These are phyloP conservation scores for Diaporthe velutina DNA, from an alignment of 2,329 filamentous ascomycete species.

Conservation along the genomic window DNA sequence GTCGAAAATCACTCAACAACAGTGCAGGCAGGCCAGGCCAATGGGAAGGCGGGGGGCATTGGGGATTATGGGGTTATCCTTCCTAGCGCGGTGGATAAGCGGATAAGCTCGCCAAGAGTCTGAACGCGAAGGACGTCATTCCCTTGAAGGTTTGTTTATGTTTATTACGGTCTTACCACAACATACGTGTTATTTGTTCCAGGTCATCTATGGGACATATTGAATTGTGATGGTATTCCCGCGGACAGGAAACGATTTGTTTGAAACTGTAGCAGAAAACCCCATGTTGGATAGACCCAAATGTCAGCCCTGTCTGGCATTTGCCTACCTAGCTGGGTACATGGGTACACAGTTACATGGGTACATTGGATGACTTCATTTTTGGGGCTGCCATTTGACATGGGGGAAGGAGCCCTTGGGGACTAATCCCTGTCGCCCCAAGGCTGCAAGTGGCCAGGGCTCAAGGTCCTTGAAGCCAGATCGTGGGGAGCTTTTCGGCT, in stretches of 20 bases:
- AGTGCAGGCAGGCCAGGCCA: not conserved
- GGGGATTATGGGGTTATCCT: not conserved
- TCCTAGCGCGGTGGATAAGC: not conserved
- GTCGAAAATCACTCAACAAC: conserved; percentile 33
- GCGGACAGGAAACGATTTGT: no score
- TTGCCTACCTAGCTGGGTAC: not conserved
- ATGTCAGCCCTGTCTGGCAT: not conserved
- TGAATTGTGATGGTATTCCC: no score
- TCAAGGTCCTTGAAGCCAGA: conserved; percentile 28
- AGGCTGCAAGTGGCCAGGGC: conserved; percentile 17
- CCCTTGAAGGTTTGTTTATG: not conserved
- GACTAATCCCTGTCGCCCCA: not conserved
- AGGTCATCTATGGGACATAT: not conserved
- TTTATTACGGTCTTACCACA: not conserved
- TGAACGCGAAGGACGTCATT: conserved; percentile 20
- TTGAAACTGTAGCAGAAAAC: not conserved
- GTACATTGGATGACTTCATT: conserved; percentile 21
- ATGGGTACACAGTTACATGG: not conserved
- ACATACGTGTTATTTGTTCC: not conserved
- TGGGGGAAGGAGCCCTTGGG: not conserved
- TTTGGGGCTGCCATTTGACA: not conserved
- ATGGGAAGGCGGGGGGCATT: not conserved
- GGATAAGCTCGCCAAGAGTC: conserved; percentile 20
- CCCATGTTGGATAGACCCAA: not conserved
- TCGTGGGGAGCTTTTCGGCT: conserved; percentile 16